Base-by-base conservation (phyloP, 106 monocot genomes). In the Allium cepa region DNA sequence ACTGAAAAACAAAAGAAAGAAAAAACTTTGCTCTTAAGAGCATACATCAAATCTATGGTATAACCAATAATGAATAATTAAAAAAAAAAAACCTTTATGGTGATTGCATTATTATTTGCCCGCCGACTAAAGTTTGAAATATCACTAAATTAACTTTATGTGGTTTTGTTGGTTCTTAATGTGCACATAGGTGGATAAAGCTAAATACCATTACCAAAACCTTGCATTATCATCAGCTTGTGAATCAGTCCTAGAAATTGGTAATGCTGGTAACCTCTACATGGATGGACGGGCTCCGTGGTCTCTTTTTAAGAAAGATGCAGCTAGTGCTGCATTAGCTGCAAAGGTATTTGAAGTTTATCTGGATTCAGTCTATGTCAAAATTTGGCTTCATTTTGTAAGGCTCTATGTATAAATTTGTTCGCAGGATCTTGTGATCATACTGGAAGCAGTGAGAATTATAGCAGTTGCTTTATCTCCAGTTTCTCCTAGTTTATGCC, bases 261-360 rank as follows among this genome's bases (percentile, higher is more conserved):
- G 92, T 59, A 92, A 51, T 85, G 78, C 87, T 46, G 97, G 92
- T 69, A 99, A 92, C 66, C 49, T 90, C n/a, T 92, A 92, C 68
- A 87, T 99, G 56, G 92, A 99, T 71, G 89, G 82, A 53, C 81
- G 45, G 73, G 82, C 97, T 67, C 92, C 97, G 18, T 99, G 89
- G 97, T 90, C 92, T 49, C 78, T 73, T 64, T 99, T 99, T 65
- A 99, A 92, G 84, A 69, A 92, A 81, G 97, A 82, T 13, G 87
- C 87, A 66, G 56, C 73, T 10, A 81, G 79, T 79, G 74, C 83
- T 60, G 92, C 92, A 89, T 75, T 60, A 66, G 97, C 97, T 56
- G 79, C 84, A 56, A 92, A 92, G 97, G 97, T 92, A 75, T 59
- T 59, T 18, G 2, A 59, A 59, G 8, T 59, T 17, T 22, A 17